Percentiles rank a stretch among this genome's conserved stretches.
Conservation (phyloP, 371 early-diverging fungal genomes). For the Syncephalis fuscata region DNA sequence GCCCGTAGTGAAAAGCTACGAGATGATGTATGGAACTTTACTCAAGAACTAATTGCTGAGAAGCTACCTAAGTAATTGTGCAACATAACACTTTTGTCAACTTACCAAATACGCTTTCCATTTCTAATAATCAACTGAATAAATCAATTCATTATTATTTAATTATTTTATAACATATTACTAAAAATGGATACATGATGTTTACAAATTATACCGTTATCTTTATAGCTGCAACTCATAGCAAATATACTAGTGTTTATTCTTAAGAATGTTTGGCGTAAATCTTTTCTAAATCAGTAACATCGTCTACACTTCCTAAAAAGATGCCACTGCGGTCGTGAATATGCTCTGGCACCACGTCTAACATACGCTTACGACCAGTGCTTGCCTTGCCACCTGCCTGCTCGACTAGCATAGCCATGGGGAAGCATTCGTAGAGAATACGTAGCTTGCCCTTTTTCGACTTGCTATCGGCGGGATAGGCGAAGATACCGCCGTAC, state of each 20-base stretch:
- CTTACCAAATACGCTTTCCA: no score
- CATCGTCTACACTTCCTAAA: constrained; percentile 84
- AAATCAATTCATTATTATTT: no score
- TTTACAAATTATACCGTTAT: not conserved
- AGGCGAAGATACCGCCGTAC: constrained; percentile 82
- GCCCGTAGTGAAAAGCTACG: not conserved
- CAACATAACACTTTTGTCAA: no score
- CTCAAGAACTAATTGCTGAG: not conserved
- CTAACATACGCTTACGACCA: constrained; percentile 67
- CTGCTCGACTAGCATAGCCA: constrained; percentile 88
- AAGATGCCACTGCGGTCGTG: constrained; percentile 88
- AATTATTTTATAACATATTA: no score
- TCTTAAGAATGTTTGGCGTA: constrained; percentile 12
- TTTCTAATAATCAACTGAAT: no score
- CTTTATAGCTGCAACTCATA: not conserved
- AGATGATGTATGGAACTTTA: constrained; percentile 1
- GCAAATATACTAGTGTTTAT: not conserved
- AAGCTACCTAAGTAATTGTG: not conserved
- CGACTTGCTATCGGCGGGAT: constrained; percentile 75
- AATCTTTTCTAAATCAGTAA: constrained; percentile 52
- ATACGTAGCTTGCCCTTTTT: constrained; percentile 87
- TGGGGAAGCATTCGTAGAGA: constrained; percentile 96
- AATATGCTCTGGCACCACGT: constrained; percentile 71
- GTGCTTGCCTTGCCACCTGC: constrained; percentile 90
- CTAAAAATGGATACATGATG: not conserved